Evolutionary conservation across 2,329 filamentous ascomycete genomes (phyloP).

Genomic region (Coniochaeta sp.): DNA sequence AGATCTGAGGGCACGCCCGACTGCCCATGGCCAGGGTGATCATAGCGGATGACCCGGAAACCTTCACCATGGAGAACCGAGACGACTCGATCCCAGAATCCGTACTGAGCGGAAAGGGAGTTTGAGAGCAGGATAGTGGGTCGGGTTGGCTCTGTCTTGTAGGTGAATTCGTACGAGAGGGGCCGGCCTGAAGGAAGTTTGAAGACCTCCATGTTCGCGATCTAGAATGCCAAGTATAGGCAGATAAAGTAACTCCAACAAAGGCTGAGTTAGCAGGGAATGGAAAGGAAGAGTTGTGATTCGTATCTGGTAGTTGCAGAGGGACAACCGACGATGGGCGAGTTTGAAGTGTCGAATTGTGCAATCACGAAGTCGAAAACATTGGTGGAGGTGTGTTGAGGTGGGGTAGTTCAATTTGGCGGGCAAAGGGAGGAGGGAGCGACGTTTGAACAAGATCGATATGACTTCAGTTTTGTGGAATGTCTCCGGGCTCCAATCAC

Average conservation of each 20-base stretch:
- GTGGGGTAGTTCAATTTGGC: too few species aligned
- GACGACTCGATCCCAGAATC: conserved; percentile 31
- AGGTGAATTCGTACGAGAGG: conserved; percentile 3
- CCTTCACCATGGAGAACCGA: conserved; percentile 22
- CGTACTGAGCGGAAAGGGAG: conserved; percentile 26
- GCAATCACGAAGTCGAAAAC: too few species aligned
- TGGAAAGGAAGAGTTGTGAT: not conserved
- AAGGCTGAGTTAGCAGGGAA: not conserved
- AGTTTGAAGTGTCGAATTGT: too few species aligned
- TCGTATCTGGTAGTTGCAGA: not conserved
- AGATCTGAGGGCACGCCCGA: conserved; percentile 25
- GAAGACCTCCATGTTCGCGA: not conserved
- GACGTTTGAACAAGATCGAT: too few species aligned
- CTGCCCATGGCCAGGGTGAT: conserved; percentile 33
- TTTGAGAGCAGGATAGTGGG: conserved; percentile 31
- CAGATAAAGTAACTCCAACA: not conserved
- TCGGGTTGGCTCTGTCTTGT: not conserved
- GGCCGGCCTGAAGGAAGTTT: conserved; percentile 1
- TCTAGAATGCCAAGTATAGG: not conserved
- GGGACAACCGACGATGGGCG: too few species aligned
- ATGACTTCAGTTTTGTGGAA: too few species aligned
- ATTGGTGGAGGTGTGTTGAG: too few species aligned
- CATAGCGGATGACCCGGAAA: conserved; percentile 32
- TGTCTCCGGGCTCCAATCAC: too few species aligned
- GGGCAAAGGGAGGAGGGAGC: too few species aligned